Conservation (phyloP, 176 grass and related monocot genomes). For the Tillandsia leiboldiana region DNA sequence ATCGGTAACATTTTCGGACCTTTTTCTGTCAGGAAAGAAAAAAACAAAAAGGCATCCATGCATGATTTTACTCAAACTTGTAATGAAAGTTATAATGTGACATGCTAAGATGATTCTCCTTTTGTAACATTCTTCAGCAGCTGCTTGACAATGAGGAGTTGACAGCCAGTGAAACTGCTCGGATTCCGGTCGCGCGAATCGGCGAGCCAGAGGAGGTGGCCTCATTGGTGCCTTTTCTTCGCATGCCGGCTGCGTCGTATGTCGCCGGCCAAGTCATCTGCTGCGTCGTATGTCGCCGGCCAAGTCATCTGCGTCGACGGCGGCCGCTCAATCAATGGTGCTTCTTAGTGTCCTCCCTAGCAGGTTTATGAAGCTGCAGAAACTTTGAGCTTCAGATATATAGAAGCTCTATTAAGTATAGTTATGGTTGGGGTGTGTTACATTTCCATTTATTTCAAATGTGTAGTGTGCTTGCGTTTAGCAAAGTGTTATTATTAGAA, state of each 20-base stretch:
- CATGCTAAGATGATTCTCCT: neutral
- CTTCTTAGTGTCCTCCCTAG: neutral
- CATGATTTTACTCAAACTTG: no score
- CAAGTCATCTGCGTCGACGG: conserved; percentile 43
- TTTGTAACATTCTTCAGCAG: neutral
- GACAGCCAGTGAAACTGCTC: neutral
- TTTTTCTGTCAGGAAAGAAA: no score
- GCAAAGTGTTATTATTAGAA: no score
- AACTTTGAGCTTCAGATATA: neutral
- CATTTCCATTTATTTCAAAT: no score
- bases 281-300: conserved; percentile 23
- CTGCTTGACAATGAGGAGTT: neutral
- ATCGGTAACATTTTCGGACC: no score
- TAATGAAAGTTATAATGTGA: no score
- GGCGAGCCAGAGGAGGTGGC: conserved; percentile 35
- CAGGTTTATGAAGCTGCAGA: neutral
- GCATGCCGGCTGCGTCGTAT: conserved; percentile 32
- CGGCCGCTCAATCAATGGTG: conserved; percentile 11
- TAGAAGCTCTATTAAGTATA: no score
- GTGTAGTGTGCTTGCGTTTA: no score
- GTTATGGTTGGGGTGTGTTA: no score
- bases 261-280: conserved; percentile 38
- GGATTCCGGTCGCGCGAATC: conserved; percentile 22
- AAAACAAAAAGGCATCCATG: no score
- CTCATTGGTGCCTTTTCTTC: conserved; percentile 26